These are phyloP conservation scores for grape (Vitis vinifera) DNA, from an alignment of 164 flowering plant species.

Conservation along the genomic window ASM3070453v1 NC_081814.1:3966001-3966500, in stretches of 20 bases:
- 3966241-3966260: slow-evolving; percentile 34
- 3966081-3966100: no score
- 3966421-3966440: not conserved
- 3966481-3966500: not conserved
- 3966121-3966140: no score
- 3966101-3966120: no score
- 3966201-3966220: slow-evolving; percentile 15
- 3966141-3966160: no score
- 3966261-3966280: slow-evolving; percentile 24
- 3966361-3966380: not conserved
- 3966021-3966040: no score
- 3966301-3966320: slow-evolving; percentile 27
- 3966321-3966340: slow-evolving; percentile 52
- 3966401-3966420: not conserved
- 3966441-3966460: not conserved
- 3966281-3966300: slow-evolving; percentile 49
- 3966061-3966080: no score
- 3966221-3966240: slow-evolving; percentile 10
- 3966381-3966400: not conserved
- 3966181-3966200: no score
- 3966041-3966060: no score
- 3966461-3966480: not conserved
- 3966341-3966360: not conserved
- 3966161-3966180: no score
- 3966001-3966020: no score